Conservation (phyloP, 345 rosid species). For the Populus euphratica region DNA sequence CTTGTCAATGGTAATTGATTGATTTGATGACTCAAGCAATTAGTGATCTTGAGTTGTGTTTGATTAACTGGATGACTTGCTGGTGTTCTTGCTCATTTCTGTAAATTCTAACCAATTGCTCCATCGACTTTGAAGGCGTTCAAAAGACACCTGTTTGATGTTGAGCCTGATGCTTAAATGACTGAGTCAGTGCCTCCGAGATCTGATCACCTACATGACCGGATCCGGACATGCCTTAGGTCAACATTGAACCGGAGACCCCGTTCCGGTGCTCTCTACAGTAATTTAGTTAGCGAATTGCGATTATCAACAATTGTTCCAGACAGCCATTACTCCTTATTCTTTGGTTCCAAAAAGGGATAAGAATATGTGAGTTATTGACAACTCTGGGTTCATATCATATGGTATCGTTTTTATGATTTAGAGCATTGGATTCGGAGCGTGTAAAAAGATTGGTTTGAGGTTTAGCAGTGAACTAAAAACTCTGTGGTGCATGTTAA, state of each 20-base stretch:
- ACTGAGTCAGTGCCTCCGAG: neutral
- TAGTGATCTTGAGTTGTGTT: neutral
- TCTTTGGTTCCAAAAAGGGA: neutral
- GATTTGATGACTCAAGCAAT: neutral
- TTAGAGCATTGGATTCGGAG: neutral
- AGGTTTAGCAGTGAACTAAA: neutral
- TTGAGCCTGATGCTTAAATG: neutral
- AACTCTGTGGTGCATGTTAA: neutral
- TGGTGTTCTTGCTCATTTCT: neutral
- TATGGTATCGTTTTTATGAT: neutral
- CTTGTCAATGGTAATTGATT: neutral
- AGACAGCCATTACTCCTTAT: neutral
- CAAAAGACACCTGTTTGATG: neutral
- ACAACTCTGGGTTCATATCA: neutral
- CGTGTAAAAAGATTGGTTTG: neutral
- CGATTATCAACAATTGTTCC: neutral
- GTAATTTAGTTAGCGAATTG: neutral
- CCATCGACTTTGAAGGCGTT: neutral
- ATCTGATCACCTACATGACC: neutral
- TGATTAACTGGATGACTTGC: neutral
- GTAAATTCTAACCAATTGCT: neutral
- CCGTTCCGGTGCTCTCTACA: neutral
- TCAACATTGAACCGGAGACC: neutral
- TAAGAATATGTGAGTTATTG: neutral
- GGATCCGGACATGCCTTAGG: neutral